These are phyloP conservation scores for Aegilops longissima DNA, from an alignment of 176 grass and related monocot genomes.

Conservation along the genomic window DNA sequence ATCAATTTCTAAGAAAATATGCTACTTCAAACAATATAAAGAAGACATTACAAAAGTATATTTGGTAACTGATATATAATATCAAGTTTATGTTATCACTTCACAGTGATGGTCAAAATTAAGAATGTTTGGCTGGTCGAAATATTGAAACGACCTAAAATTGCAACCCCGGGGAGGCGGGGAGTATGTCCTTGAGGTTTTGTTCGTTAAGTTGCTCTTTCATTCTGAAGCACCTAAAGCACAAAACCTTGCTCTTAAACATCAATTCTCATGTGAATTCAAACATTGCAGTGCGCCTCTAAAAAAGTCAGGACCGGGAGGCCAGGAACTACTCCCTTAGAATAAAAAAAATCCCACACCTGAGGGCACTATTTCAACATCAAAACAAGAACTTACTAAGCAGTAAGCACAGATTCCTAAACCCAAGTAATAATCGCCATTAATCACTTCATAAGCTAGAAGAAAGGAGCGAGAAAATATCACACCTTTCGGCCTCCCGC, in stretches of 20 bases:
- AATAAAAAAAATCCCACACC: neutral
- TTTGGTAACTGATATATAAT: neutral
- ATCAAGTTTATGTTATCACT: neutral
- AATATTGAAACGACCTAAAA: neutral
- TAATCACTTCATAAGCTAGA: neutral
- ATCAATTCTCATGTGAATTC: neutral
- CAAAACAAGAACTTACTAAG: neutral
- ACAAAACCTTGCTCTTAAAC: neutral
- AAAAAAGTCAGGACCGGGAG: neutral
- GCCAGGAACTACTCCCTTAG: neutral
- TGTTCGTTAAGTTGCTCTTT: neutral
- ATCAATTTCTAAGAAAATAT: too few relatives aligned
- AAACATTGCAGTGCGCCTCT: neutral
- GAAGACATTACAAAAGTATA: neutral
- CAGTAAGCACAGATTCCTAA: neutral
- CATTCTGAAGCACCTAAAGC: neutral
- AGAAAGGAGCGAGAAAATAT: neutral
- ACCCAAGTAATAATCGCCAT: neutral
- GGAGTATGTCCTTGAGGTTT: neutral
- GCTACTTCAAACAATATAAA: too few relatives aligned
- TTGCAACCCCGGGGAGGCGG: neutral
- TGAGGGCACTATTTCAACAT: neutral
- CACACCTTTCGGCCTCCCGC: constrained; percentile 55
- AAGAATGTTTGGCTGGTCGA: neutral
- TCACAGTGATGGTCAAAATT: neutral